Conservation (phyloP, 192 early-diverging fungal genomes). For the Coemansia sp. region DNA sequence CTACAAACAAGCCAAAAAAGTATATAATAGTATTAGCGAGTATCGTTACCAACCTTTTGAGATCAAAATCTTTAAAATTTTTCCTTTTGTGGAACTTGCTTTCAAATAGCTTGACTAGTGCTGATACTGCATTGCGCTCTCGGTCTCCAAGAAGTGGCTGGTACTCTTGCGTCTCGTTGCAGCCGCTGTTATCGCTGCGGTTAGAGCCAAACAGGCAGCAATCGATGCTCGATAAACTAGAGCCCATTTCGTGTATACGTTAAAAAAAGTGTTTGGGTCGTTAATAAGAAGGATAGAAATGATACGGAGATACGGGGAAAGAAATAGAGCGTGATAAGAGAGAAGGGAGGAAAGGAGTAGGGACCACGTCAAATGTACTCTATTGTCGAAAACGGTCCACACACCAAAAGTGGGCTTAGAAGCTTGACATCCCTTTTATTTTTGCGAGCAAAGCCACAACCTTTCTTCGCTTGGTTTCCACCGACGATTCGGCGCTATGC, state of each 20-base stretch:
- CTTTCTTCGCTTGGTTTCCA: too few species aligned
- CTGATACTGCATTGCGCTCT: constrained; percentile 43
- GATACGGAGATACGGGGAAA: not conserved
- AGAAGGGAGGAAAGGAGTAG: not conserved
- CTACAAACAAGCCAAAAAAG: too few species aligned
- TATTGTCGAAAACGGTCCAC: not conserved
- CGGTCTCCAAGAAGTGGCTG: constrained; percentile 28
- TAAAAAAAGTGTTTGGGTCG: not conserved
- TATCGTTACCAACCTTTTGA: too few species aligned
- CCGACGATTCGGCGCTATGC: too few species aligned
- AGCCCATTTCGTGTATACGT: not conserved
- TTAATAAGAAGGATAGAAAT: not conserved
- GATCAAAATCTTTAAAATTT: too few species aligned
- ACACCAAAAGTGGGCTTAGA: constrained; percentile 1
- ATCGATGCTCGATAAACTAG: not conserved
- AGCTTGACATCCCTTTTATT: not conserved
- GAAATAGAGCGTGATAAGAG: not conserved
- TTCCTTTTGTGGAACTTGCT: not conserved
- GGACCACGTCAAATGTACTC: too few species aligned
- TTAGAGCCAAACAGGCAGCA: not conserved
- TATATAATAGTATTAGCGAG: too few species aligned
- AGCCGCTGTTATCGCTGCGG: not conserved
- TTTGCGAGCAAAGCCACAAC: not conserved
- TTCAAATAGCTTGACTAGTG: constrained; percentile 46
- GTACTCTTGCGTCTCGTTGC: constrained; percentile 12